These are phyloP conservation scores for Ceratopteris richardii DNA, from an alignment of 75 land plant genomes.

Conservation along the genomic window DNA sequence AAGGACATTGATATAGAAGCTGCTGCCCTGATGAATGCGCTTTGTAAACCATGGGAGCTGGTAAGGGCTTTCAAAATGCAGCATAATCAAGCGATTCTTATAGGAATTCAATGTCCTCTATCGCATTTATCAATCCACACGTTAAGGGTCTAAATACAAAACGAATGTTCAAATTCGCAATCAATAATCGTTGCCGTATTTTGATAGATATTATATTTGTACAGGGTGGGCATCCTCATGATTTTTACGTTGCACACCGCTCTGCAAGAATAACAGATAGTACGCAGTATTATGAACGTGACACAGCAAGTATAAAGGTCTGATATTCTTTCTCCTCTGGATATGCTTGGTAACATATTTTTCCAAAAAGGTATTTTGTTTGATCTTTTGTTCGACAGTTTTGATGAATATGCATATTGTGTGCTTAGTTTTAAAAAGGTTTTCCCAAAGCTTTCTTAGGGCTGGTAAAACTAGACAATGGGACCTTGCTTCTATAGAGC, in stretches of 20 bases:
- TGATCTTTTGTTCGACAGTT: no score
- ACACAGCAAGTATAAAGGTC: slow-evolving; percentile 8
- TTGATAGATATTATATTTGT: no score
- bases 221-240: slow-evolving; percentile 21
- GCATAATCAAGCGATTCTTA: not conserved
- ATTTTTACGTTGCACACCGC: slow-evolving; percentile 12
- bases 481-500: no score
- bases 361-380: not conserved
- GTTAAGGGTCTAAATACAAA: not conserved
- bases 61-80: slow-evolving; percentile 4
- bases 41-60: slow-evolving; percentile 20
- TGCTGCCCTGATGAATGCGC: slow-evolving; percentile 7
- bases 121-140: no score
- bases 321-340: not conserved
- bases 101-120: not conserved
- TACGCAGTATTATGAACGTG: slow-evolving; percentile 12
- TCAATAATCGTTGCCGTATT: not conserved
- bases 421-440: no score
- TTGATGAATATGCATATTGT: no score
- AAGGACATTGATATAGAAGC: slow-evolving; percentile 8
- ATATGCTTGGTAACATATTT: not conserved
- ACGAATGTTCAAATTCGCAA: no score
- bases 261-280: slow-evolving; percentile 14
- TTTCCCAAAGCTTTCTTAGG: no score
- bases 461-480: no score